Percentiles rank a stretch among this genome's conserved stretches.
phyloP scores from a whole-genome alignment of 495 filamentous ascomycete species.

The Delitschia confertaspora region DNA sequence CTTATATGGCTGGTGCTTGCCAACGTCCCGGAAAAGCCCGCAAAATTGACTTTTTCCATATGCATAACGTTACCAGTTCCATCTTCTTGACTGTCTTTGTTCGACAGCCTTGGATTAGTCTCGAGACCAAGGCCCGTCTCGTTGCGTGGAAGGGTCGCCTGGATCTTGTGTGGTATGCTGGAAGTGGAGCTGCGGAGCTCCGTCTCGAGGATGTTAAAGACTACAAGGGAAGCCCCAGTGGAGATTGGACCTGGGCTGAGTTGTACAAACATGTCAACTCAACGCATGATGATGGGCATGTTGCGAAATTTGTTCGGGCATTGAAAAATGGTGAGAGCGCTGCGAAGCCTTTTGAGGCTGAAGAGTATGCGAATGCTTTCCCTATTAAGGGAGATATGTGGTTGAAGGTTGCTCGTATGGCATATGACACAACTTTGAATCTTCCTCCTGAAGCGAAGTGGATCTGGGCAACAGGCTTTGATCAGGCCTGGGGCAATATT shows the following conservation, averaged over 20 bases:
- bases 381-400: constrained; percentile 58
- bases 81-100: constrained; percentile 53
- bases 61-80: constrained; percentile 54
- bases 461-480: too few relatives aligned
- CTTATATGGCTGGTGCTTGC: constrained; percentile 54
- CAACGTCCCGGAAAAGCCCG: constrained; percentile 51
- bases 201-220: constrained; percentile 43
- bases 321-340: constrained; percentile 46
- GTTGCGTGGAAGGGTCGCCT: constrained; percentile 66
- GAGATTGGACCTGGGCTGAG: constrained; percentile 41
- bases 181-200: constrained; percentile 46
- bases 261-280: constrained; percentile 46
- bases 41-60: constrained; percentile 74
- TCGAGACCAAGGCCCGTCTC: constrained; percentile 49
- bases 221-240: constrained; percentile 40
- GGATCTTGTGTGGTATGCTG: constrained; percentile 57
- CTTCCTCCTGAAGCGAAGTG: too few relatives aligned
- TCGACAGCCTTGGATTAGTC: constrained; percentile 33
- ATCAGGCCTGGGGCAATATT: too few relatives aligned
- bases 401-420: constrained; percentile 57
- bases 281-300: constrained; percentile 67
- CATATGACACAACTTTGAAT: too few relatives aligned
- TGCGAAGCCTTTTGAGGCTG: constrained; percentile 31
- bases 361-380: constrained; percentile 39
- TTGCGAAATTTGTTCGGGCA: constrained; percentile 62